Evolutionary conservation across 2,329 filamentous ascomycete genomes (phyloP), one percentile per base, ranked within the genome.

Genomic region (Aspergillus sp.): DNA sequence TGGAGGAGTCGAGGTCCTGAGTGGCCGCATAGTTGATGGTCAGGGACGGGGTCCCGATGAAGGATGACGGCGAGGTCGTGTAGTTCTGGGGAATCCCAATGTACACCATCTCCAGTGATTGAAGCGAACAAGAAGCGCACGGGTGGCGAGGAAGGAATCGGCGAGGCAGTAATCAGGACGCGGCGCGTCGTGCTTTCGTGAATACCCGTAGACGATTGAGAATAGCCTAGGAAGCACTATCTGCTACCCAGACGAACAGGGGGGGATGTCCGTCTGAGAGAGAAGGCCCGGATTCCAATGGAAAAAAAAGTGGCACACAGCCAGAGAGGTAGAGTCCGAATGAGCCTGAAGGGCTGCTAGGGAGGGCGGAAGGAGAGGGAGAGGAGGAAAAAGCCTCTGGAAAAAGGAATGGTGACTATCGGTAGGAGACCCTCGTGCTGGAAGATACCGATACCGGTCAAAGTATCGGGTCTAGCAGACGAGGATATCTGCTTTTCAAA

Each of bases 21-120:
- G 90, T 91, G 64, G 93, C 91, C 79, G 95, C 90, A 75, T 91
- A 91, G 78, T 97, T 97, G 81, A 97, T 97, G 47, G 90, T 97
- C 78, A 97, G 79, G 72, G 94, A 89, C 55, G 93, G 91, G 53
- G 90, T 93, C 64, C 85, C 89, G 75, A 86, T 83, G 63, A 84
- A 79, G 55, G 83, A 85, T 61, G 89, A 90, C 65, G 88, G 87
- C 71, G 91, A 94, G 72, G 89, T 84, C 68, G 88, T 90, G 72
- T 91, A 91, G 78, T 90, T 81, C 75, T 84, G 83, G 71, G 91
- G 89, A 58, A 94, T 88, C 65, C 86, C 85, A 76, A 86, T 81
- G 80, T 86, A 86, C 79, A 93, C 85, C 92, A 97, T 97, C 79
- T 88, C 86, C 71, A 56, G 56, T 58, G 56, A 50, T 58, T 47